Base-by-base conservation (phyloP, 2,329 filamentous ascomycete species). In the Xylariaceae sp. region DNA sequence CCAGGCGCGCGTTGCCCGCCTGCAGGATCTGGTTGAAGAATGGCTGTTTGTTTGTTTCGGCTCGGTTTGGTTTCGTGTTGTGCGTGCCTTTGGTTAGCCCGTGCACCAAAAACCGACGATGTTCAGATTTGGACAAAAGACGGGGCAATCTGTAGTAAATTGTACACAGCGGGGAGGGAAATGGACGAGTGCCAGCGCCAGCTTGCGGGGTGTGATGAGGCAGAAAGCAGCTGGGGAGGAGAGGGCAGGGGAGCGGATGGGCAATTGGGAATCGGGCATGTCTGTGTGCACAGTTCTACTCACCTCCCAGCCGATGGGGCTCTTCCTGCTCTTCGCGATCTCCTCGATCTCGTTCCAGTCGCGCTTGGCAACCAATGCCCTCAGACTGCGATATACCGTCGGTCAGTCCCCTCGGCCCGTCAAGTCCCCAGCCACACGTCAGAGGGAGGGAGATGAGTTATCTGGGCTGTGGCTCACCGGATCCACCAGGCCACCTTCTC, bases 321-420 rank as follows among this genome's bases (percentile, higher is more conserved):
- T 92, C 59, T 89, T 94, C 53, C 84, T 76, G 52, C 70, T 73
- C 53, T 80, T 83, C 22, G 77, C 75, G 47, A 87, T 75, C 47
- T 95, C 89, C 57, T 96, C 89, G 37, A 98, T 73, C 56, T 95
- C 90, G 32, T 76, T 79, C 88, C 89, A 98, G 53, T 94, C 85
- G 35, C 92, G 75, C 56, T 88, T 87, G 12, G 85, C 83, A 3
- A 98, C 87, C 32, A 96, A 72, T 1, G 89, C 92, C 48, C 90
- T 78, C 18, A 98, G 70, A 42, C 87, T 81, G 38, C 76, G 52
- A 17, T n/a, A 18, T 19, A 10, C 18, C 12, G 13, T 35, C 35
- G 39, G 42, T n/a, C 27, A 14, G 6, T n/a, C 10, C 13, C 26
- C 37, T 18, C 15, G 12, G 19, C 19, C n/a, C n/a, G n/a, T n/a